Base-by-base conservation (phyloP, 1,284 basidiomycete species). In the Apiotrichum sp. region DNA sequence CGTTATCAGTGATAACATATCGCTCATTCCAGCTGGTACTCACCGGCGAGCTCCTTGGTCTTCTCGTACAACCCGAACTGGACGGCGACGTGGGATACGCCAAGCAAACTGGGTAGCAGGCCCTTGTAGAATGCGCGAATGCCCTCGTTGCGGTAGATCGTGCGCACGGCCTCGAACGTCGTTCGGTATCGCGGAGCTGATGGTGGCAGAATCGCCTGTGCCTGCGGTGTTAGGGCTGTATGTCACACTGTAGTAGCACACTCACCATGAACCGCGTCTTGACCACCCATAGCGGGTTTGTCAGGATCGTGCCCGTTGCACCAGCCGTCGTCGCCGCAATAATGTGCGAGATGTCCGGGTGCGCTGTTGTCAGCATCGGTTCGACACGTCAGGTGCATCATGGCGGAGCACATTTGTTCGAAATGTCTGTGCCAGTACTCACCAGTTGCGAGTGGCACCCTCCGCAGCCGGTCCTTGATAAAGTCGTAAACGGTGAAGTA, bases 401-500 rank as follows among this genome's bases (percentile, higher is more conserved):
- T 29, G 29, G 29, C 29, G 29, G 29, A 29, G 29, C 29, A 29
- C 29, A 29, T 29, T 29, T 29, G 29, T 29, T 3, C 29, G 29
- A 3, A 3, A 29, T 29, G 29, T 29, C 29, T 29, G 29, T 29
- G 29, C 29, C 29, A 29, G 38, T 32, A 50, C 58, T 51, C 52
- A 52, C 51, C 57, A 47, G 16, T 49, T 32, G 57, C 52, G 3
- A 51, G n/a, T 8, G 49, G 48, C 5, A 55, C 41, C 6, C 29
- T 84, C 42, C 89, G 88, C 68, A 93, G 85, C 38, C 80, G 77
- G 31, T 83, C 83, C 80, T 96, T 96, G 75, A 93, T 88, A 58
- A 87, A 84, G 77, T 97, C 93, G 77, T 96, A 96, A 16, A 97
- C 89, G n/a, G 90, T 86, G 74, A 97, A 97, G 76, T 96, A 97